Percentiles rank a stretch among this genome's conserved stretches.
Conservation (phyloP, 129 eudicot genomes). For the Pittosporum tobira region DNA sequence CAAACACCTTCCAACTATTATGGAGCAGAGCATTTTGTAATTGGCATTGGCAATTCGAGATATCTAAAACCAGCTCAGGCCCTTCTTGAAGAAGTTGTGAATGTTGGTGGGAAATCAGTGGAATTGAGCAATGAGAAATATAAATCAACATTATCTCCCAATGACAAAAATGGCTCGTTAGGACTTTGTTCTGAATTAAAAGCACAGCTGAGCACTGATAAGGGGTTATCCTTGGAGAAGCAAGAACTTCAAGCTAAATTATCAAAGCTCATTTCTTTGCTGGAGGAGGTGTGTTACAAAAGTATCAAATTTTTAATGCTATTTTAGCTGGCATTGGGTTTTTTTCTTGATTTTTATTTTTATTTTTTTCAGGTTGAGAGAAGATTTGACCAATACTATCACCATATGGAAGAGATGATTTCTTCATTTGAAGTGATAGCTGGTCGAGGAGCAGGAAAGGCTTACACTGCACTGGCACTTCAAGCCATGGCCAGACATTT, state of each 20-base stretch:
- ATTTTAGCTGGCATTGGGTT: neutral
- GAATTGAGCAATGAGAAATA: slow-evolving; percentile 39
- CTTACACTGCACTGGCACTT: slow-evolving; percentile 82
- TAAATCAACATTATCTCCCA: slow-evolving; percentile 39
- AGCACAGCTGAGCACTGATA: slow-evolving; percentile 42
- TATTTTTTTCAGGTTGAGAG: slow-evolving; percentile 54
- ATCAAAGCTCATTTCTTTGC: slow-evolving; percentile 56
- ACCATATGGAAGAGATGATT: slow-evolving; percentile 57
- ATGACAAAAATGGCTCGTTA: slow-evolving; percentile 35
- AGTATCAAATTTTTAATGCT: neutral
- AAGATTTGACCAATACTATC: slow-evolving; percentile 67
- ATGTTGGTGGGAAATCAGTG: slow-evolving; percentile 39
- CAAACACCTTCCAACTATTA: slow-evolving; percentile 29
- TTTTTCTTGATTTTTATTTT: neutral
- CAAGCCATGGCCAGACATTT: slow-evolving; percentile 90
- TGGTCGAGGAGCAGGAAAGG: slow-evolving; percentile 73
- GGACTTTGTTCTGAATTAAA: slow-evolving; percentile 48
- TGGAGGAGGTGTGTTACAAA: slow-evolving; percentile 60
- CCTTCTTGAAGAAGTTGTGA: slow-evolving; percentile 63
- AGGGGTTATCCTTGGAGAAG: slow-evolving; percentile 40
- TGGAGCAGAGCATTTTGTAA: slow-evolving; percentile 35
- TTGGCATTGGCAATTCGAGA: slow-evolving; percentile 40
- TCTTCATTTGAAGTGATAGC: slow-evolving; percentile 74
- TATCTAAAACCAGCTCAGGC: slow-evolving; percentile 73
- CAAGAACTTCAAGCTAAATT: slow-evolving; percentile 55